Evolutionary conservation across 768 basidiomycete species (phyloP), one percentile per base, ranked within the genome.

Genomic region (Mycena alexandri): DNA sequence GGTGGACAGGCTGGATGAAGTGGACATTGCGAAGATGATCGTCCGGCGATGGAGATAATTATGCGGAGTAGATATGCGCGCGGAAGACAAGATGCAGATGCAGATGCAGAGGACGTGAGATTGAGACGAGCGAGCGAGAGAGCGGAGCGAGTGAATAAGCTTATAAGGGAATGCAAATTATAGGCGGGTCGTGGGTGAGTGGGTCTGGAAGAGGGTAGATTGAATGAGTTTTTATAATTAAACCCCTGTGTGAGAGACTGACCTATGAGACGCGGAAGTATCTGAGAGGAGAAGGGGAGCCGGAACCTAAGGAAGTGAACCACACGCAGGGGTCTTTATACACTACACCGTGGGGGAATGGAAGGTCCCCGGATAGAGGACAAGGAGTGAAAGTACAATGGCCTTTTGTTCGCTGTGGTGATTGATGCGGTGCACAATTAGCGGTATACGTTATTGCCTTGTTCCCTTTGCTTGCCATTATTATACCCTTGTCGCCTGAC

Each of bases 21-120:
- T 76, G 76, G 82, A 79, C 83, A 85, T 85, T 72, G 75, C 66
- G 66, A 67, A 67, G 56, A 57, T 44, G 82, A 87, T 90, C 89
- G 89, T 82, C 88, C 88, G 82, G 89, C 89, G 89, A 90, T 88
- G 78, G 68, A 72, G 68, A 29, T 34, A 47, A 66, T 70, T 52
- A 46, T 75, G 77, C 73, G 78, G 77, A 6, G n/a, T 68, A 70
- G 46, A 61, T 60, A 71, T 43, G 76, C 78, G 75, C 78, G 80
- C 77, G 76, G 74, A 82, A 80, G 69, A 14, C 21, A 16, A 54
- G 41, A 60, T 75, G 74, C 82, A 80, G 64, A 70, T 38, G 57
- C 34, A 38, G 38, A 61, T 34, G 51, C 14, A 58, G 36, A 36
- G 50, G 47, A 61, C 60, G 60, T 52, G 63, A 60, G 53, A 34